Evolutionary conservation across 768 basidiomycete species (phyloP).

Genomic region (Boletus sp.): DNA sequence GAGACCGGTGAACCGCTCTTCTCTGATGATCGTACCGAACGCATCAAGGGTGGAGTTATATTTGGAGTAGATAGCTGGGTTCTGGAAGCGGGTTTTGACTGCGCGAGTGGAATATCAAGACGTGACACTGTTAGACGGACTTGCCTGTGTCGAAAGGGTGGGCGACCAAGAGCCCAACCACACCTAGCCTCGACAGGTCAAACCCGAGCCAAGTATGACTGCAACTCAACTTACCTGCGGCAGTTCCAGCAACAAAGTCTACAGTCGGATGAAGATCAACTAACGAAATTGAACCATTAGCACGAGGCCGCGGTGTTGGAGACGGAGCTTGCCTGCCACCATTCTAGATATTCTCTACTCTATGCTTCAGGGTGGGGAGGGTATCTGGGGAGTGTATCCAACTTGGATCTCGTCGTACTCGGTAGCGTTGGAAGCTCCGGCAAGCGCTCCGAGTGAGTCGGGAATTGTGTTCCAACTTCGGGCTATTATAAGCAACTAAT

Average conservation of each 20-base stretch:
- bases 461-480: no score
- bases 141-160: conserved; percentile 76
- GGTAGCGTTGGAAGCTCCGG: no score
- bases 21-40: conserved; percentile 61
- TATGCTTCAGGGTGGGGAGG: no score
- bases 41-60: conserved; percentile 69
- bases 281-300: background rate
- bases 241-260: conserved; percentile 79
- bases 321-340: conserved; percentile 20
- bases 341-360: conserved; percentile 1
- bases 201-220: background rate
- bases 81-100: conserved; percentile 86
- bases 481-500: no score
- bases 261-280: conserved; percentile 55
- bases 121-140: conserved; percentile 2
- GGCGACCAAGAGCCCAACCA: conserved; percentile 64
- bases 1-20: conserved; percentile 66
- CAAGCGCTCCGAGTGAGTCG: no score
- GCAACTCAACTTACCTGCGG: conserved; percentile 43
- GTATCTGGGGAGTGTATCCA: no score
- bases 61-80: conserved; percentile 49
- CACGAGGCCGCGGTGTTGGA: background rate
- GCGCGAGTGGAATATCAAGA: background rate
- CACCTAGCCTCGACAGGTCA: conserved; percentile 37
- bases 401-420: no score